Percentiles rank a stretch among this genome's conserved stretches.
These are phyloP conservation scores for Venturiaceae sp. DNA, from an alignment of 2,329 filamentous ascomycete species.

Conservation along the genomic window DNA sequence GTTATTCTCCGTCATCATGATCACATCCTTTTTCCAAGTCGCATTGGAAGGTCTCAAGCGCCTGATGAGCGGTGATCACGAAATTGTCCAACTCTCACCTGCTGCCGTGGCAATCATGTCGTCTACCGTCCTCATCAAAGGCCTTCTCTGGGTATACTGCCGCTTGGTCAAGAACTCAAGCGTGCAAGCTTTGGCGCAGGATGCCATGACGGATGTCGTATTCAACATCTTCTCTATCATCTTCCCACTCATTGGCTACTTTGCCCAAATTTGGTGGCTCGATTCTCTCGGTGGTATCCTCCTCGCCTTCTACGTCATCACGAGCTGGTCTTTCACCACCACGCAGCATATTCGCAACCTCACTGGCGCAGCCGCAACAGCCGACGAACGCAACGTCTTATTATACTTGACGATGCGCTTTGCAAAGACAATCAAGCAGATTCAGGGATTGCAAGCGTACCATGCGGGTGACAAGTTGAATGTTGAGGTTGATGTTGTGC, in stretches of 20 bases:
- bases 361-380: conserved; percentile 66
- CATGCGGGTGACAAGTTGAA: conserved; percentile 80
- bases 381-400: conserved; percentile 72
- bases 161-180: conserved; percentile 76
- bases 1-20: conserved; percentile 79
- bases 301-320: conserved; percentile 69
- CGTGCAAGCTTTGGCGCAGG: conserved; percentile 67
- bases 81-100: conserved; percentile 61
- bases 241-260: conserved; percentile 73
- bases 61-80: conserved; percentile 50
- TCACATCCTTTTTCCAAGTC: conserved; percentile 74
- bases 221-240: conserved; percentile 87
- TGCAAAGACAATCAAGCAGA: conserved; percentile 75
- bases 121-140: conserved; percentile 71
- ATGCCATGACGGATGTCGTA: conserved; percentile 66
- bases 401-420: conserved; percentile 92
- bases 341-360: conserved; percentile 71
- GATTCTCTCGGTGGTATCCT: conserved; percentile 70
- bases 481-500: conserved; percentile 73
- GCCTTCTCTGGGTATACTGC: conserved; percentile 78
- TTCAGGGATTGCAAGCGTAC: conserved; percentile 77
- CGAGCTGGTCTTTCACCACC: conserved; percentile 68
- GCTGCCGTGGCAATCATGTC: conserved; percentile 74
- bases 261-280: conserved; percentile 71
- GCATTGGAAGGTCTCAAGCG: conserved; percentile 59